phyloP scores from a whole-genome alignment of 352 stramenopile species.

The Phytophthora pluvialis region DNA sequence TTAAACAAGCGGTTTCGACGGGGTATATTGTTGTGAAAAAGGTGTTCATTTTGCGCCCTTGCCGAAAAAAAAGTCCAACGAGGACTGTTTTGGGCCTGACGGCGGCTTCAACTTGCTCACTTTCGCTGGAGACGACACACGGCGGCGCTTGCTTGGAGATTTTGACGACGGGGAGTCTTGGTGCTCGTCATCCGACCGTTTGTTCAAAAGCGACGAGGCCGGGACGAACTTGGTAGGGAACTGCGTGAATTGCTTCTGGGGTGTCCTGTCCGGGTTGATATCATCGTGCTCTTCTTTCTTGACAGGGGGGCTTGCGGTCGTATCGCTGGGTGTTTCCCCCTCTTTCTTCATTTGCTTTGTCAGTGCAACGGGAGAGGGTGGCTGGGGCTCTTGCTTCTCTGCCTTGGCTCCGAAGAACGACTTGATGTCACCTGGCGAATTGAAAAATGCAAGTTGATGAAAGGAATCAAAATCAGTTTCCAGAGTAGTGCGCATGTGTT shows the following conservation, averaged over 20 bases:
- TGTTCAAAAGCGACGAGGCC: slow-evolving; percentile 58
- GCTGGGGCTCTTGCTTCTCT: slow-evolving; percentile 34
- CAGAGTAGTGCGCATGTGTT: neutral
- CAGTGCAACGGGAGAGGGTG: neutral
- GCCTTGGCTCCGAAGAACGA: slow-evolving; percentile 65
- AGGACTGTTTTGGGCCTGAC: slow-evolving; percentile 45
- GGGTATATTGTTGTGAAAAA: slow-evolving; percentile 13
- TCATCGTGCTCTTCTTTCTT: slow-evolving; percentile 30
- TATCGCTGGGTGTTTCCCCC: neutral
- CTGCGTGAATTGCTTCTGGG: slow-evolving; percentile 28
- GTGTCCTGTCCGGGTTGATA: neutral
- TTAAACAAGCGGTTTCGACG: slow-evolving; percentile 1
- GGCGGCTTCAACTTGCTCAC: slow-evolving; percentile 32
- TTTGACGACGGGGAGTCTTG: neutral
- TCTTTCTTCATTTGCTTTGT: slow-evolving; percentile 16
- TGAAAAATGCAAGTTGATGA: neutral
- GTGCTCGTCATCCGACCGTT: slow-evolving; percentile 22
- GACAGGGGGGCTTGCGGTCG: neutral
- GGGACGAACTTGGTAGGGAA: slow-evolving; percentile 44
- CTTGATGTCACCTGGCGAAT: slow-evolving; percentile 61
- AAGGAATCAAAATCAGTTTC: neutral
- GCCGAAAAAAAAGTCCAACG: slow-evolving; percentile 57
- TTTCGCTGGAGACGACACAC: slow-evolving; percentile 22
- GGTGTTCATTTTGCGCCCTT: slow-evolving; percentile 40
- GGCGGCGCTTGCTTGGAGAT: slow-evolving; percentile 29